Percentiles rank a stretch among this genome's conserved stretches.
These are phyloP conservation scores for Penicillium sp. DNA, from an alignment of 2,329 filamentous ascomycete species.

Conservation along the genomic window DNA sequence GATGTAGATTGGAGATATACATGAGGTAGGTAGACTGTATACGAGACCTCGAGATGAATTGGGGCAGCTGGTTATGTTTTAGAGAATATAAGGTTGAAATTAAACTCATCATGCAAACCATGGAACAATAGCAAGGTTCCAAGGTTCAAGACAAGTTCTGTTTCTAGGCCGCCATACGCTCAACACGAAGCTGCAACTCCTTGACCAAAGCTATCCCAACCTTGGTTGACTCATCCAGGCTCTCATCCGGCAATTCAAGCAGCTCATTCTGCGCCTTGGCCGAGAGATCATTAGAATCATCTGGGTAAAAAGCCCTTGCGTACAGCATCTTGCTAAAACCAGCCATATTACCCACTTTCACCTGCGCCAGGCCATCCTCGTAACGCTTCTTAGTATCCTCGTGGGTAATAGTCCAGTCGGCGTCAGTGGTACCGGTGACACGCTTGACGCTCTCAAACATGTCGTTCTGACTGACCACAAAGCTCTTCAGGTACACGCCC, in stretches of 20 bases:
- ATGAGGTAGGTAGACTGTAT: too few relatives aligned
- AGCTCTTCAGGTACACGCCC: constrained; percentile 56
- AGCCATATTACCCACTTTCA: constrained; percentile 46
- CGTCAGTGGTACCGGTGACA: constrained; percentile 58
- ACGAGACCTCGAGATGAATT: too few relatives aligned
- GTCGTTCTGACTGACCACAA: constrained; percentile 61
- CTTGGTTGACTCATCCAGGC: constrained; percentile 58
- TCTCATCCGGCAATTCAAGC: constrained; percentile 60
- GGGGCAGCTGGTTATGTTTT: too few relatives aligned
- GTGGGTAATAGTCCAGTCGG: constrained; percentile 61
- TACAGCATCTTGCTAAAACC: constrained; percentile 58
- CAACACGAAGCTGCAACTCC: constrained; percentile 24
- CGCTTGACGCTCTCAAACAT: constrained; percentile 64
- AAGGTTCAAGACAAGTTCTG: too few relatives aligned
- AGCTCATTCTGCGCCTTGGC: constrained; percentile 52
- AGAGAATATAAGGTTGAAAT: too few relatives aligned
- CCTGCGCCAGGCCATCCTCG: constrained; percentile 46
- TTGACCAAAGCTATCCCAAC: constrained; percentile 50
- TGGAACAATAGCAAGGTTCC: too few relatives aligned
- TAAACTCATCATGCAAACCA: too few relatives aligned
- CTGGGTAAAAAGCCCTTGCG: constrained; percentile 53
- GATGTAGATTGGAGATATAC: background rate
- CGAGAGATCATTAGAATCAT: constrained; percentile 44
- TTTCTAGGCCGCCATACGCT: constrained; percentile 27
- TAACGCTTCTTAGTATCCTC: constrained; percentile 53